Conservation (phyloP, 768 basidiomycete species). For the Leccinum disarticulatum region DNA sequence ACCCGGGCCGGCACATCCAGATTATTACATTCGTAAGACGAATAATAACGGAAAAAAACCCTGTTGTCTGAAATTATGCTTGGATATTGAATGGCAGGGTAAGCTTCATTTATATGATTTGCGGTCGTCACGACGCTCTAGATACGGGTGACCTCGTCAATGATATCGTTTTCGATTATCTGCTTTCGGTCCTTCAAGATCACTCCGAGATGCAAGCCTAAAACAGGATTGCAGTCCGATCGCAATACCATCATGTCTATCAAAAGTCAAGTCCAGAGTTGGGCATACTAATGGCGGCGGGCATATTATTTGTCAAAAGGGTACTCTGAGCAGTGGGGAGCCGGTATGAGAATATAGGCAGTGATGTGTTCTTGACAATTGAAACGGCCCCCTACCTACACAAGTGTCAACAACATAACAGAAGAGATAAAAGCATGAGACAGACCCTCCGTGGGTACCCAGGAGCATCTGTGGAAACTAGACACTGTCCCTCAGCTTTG, state of each 20-base stretch:
- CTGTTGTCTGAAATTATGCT: conserved; percentile 25
- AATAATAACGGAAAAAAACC: background rate
- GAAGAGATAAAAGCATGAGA: conserved; percentile 11
- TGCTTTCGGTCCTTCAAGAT: conserved; percentile 91
- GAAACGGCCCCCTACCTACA: conserved; percentile 77
- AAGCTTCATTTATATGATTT: conserved; percentile 67
- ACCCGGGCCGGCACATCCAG: background rate
- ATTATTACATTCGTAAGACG: conserved; percentile 1
- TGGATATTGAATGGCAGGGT: conserved; percentile 4
- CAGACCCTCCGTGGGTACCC: conserved; percentile 79
- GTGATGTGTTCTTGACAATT: conserved; percentile 76
- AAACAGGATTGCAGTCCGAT: conserved; percentile 2
- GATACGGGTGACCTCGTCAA: conserved; percentile 89
- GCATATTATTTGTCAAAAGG: conserved; percentile 78
- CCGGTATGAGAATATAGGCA: conserved; percentile 81
- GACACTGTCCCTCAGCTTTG: conserved; percentile 62
- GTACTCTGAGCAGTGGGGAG: conserved; percentile 64
- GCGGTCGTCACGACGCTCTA: conserved; percentile 85
- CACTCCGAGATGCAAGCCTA: conserved; percentile 94
- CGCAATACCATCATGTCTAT: conserved; percentile 40
- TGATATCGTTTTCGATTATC: conserved; percentile 83
- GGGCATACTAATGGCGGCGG: conserved; percentile 69
- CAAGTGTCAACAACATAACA: conserved; percentile 13
- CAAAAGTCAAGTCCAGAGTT: conserved; percentile 82
- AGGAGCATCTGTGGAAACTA: conserved; percentile 72